Evolutionary conservation across 106 monocot genomes (phyloP).

Genomic region (Dendrobium chrysotoxum): DNA sequence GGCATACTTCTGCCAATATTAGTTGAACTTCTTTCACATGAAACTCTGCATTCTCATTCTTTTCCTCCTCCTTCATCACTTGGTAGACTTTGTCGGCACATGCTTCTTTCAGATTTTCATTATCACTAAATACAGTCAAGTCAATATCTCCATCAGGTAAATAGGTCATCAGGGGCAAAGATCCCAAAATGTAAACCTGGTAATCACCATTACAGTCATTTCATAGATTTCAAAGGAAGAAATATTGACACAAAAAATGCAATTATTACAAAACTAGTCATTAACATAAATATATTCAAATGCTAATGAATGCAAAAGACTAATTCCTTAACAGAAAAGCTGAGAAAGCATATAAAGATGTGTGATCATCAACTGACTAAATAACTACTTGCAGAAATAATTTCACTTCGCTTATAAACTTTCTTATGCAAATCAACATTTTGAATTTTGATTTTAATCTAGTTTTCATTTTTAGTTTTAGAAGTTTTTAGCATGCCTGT

Average conservation of each 20-base stretch:
- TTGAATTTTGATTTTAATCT: too few relatives aligned
- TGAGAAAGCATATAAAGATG: neutral
- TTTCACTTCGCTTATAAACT: neutral
- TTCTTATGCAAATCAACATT: neutral
- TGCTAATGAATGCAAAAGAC: neutral
- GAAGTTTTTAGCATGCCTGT: too few relatives aligned
- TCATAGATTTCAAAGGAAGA: neutral
- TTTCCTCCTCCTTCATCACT: slow-evolving; percentile 64
- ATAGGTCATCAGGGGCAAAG: slow-evolving; percentile 87
- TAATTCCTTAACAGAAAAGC: neutral
- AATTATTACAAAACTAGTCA: neutral
- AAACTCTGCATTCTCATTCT: slow-evolving; percentile 64
- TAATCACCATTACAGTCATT: neutral
- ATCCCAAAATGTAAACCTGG: slow-evolving; percentile 90
- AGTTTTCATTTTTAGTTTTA: too few relatives aligned
- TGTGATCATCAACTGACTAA: neutral
- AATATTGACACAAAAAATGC: neutral
- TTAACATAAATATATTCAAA: neutral
- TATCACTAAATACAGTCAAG: slow-evolving; percentile 60
- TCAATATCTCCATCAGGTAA: slow-evolving; percentile 94
- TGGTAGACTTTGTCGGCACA: slow-evolving; percentile 64
- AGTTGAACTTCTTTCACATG: slow-evolving; percentile 66
- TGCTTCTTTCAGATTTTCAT: slow-evolving; percentile 54
- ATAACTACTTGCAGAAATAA: neutral
- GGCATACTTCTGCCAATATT: slow-evolving; percentile 66